Percentiles rank a stretch among this genome's conserved stretches.
Conservation (phyloP, 768 basidiomycete species). For the Auriscalpium vulgare region DNA sequence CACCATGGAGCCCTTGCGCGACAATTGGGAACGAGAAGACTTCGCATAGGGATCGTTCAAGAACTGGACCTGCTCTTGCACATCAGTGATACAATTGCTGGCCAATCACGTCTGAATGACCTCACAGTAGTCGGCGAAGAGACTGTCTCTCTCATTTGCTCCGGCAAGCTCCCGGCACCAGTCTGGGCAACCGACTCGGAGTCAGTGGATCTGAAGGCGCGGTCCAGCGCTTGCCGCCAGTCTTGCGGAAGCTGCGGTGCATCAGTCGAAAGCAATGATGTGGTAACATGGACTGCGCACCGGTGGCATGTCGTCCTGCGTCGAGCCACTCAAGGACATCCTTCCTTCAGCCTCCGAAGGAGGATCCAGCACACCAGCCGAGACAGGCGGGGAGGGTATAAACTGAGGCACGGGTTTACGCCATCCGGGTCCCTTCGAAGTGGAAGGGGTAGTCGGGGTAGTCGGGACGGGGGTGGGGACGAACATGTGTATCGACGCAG, state of each 20-base stretch:
- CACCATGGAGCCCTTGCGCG: neutral
- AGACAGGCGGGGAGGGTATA: slow-evolving; percentile 11
- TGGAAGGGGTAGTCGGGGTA: slow-evolving; percentile 5
- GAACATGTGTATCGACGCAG: slow-evolving; percentile 2
- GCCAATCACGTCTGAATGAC: neutral
- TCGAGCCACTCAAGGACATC: too few species aligned
- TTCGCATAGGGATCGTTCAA: neutral
- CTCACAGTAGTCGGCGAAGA: neutral
- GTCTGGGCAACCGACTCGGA: neutral
- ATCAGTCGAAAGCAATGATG: too few species aligned
- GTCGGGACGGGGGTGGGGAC: neutral
- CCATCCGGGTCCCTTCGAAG: slow-evolving; percentile 8
- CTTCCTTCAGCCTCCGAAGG: slow-evolving; percentile 6
- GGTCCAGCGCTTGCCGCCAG: neutral
- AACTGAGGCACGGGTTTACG: slow-evolving; percentile 14
- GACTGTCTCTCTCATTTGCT: neutral
- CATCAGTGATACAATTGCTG: too few species aligned
- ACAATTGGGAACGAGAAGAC: neutral
- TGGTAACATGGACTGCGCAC: slow-evolving; percentile 14
- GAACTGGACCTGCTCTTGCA: neutral
- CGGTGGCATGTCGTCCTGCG: slow-evolving; percentile 22
- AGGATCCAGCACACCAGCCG: slow-evolving; percentile 12
- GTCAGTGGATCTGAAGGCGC: neutral
- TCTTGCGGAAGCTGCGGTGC: neutral
- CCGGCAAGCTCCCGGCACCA: neutral